Evolutionary conservation across 2,329 filamentous ascomycete species (phyloP).

Genomic region (Sclerotinia minor): DNA sequence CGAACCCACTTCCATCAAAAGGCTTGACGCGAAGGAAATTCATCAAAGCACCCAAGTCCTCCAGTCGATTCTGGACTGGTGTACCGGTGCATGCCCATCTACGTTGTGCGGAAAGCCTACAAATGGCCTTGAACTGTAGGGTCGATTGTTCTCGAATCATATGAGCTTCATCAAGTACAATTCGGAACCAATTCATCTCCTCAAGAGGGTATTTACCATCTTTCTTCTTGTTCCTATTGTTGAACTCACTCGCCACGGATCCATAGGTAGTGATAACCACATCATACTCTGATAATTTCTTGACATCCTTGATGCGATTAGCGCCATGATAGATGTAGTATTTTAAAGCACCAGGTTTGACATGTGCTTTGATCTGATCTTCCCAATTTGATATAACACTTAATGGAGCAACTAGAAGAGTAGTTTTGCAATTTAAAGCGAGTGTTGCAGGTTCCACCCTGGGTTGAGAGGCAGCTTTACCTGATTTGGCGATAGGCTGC

Average conservation of each 20-base stretch:
- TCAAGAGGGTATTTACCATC: conserved; percentile 64
- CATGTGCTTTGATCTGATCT: conserved; percentile 82
- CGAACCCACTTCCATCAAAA: conserved; percentile 79
- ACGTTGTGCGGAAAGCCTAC: conserved; percentile 73
- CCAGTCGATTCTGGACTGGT: conserved; percentile 89
- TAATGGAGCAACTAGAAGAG: conserved; percentile 83
- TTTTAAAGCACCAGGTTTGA: conserved; percentile 62
- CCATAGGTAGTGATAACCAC: conserved; percentile 92
- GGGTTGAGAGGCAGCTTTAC: conserved; percentile 36
- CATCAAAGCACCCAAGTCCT: conserved; percentile 83
- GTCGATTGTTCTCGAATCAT: conserved; percentile 86
- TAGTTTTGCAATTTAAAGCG: conserved; percentile 72
- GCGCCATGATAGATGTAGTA: conserved; percentile 87
- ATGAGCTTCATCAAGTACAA: conserved; percentile 93
- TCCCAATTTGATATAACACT: conserved; percentile 95
- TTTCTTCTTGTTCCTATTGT: conserved; percentile 61
- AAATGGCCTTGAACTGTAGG: conserved; percentile 80
- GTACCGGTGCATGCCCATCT: conserved; percentile 98
- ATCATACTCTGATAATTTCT: conserved; percentile 71
- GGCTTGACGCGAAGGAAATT: conserved; percentile 82
- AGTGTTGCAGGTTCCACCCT: conserved; percentile 45
- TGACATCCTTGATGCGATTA: conserved; percentile 67
- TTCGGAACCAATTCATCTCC: conserved; percentile 86
- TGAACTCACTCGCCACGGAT: conserved; percentile 78
- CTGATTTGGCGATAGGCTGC: conserved; percentile 37